Conservation (phyloP, 1,284 basidiomycete species). For the Ustilago curta region DNA sequence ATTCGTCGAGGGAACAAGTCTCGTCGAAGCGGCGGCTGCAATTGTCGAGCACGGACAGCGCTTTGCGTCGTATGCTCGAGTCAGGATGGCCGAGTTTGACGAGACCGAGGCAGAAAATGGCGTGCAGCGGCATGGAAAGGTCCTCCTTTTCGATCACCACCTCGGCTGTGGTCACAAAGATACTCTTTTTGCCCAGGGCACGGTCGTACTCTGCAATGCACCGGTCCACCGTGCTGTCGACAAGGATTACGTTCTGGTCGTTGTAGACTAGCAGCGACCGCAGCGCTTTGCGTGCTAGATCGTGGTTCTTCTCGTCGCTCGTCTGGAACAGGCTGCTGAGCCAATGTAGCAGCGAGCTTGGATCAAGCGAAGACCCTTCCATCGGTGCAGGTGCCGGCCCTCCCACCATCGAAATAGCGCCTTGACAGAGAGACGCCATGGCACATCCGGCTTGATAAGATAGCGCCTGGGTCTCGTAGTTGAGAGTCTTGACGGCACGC, state of each 20-base stretch:
- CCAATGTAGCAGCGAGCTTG: conserved; percentile 71
- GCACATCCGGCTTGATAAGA: conserved; percentile 78
- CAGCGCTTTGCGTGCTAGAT: conserved; percentile 76
- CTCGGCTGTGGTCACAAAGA: conserved; percentile 84
- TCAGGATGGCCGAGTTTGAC: conserved; percentile 86
- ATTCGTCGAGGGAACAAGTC: conserved; percentile 61
- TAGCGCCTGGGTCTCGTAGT: conserved; percentile 75
- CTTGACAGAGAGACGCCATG: conserved; percentile 78
- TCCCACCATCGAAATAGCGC: conserved; percentile 69
- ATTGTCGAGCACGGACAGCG: conserved; percentile 84
- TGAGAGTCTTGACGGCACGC: conserved; percentile 70
- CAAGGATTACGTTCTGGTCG: conserved; percentile 75
- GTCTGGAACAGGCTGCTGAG: conserved; percentile 71
- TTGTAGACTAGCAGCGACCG: conserved; percentile 78
- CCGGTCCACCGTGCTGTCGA: conserved; percentile 79
- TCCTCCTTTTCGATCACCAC: conserved; percentile 76
- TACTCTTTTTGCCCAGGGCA: conserved; percentile 71
- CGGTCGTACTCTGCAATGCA: conserved; percentile 76
- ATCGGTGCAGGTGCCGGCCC: conserved; percentile 86
- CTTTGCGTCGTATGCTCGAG: conserved; percentile 77
- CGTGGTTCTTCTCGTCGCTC: conserved; percentile 68
- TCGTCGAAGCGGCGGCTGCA: conserved; percentile 69
- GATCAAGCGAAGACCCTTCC: conserved; percentile 74
- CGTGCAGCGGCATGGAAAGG: conserved; percentile 79
- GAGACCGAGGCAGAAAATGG: conserved; percentile 83